Conservation (phyloP, 306 rosid species). For the Luffa aegyptiaca region DNA sequence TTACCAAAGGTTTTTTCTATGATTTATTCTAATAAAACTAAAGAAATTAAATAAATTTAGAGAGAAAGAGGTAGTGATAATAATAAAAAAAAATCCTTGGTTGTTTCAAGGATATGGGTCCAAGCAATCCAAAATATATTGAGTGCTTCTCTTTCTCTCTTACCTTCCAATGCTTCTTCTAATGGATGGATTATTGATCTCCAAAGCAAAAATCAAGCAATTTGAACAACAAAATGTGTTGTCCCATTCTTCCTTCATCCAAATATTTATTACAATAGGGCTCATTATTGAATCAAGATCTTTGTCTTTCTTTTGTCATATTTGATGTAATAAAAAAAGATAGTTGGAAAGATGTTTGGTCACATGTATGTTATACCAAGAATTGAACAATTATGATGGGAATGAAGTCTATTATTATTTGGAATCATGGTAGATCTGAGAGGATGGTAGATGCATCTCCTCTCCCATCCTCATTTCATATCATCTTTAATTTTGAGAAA, state of each 20-base stretch:
- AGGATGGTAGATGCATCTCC: background rate
- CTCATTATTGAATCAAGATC: background rate
- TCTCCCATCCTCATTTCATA: background rate
- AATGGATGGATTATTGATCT: background rate
- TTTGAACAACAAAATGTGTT: background rate
- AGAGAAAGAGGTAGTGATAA: background rate
- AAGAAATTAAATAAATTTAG: background rate
- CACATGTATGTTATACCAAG: background rate
- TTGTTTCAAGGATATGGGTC: background rate
- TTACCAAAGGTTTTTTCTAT: too few relatives aligned
- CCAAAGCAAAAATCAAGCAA: background rate
- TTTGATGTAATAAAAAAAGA: background rate
- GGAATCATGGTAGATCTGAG: background rate
- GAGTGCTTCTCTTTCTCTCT: background rate
- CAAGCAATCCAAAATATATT: background rate
- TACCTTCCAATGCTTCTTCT: background rate
- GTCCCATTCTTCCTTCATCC: slow-evolving; percentile 1
- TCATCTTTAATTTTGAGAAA: background rate
- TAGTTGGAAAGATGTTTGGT: background rate
- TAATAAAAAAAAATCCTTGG: background rate
- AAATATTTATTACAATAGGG: background rate
- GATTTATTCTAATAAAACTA: too few relatives aligned
- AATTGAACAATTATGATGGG: background rate
- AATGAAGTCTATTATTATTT: background rate
- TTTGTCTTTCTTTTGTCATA: background rate